Evolutionary conservation across 1,284 basidiomycete genomes (phyloP).

Genomic region (Papiliotrema fonsecae): DNA sequence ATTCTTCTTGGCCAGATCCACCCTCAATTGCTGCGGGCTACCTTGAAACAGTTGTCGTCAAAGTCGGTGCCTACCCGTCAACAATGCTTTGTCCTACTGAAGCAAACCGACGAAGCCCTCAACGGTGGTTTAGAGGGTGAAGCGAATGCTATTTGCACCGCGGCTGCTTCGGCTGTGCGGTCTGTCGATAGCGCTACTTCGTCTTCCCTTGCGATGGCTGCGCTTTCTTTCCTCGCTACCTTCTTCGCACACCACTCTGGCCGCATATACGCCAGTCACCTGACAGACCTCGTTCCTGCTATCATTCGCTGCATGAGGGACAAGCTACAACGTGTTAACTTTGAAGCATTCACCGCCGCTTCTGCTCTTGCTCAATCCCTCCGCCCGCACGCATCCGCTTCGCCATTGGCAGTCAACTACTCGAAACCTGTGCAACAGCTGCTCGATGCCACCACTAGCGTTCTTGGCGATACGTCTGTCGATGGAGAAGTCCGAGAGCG

Average conservation of each 20-base stretch:
- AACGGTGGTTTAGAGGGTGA: slow-evolving; percentile 76
- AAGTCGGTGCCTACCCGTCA: slow-evolving; percentile 82
- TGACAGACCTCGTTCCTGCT: slow-evolving; percentile 64
- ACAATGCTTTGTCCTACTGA: slow-evolving; percentile 74
- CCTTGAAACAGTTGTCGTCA: slow-evolving; percentile 76
- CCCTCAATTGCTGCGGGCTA: slow-evolving; percentile 69
- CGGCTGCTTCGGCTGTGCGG: slow-evolving; percentile 29
- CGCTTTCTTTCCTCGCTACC: slow-evolving; percentile 74
- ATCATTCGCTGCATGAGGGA: slow-evolving; percentile 64
- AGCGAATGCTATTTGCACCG: slow-evolving; percentile 53
- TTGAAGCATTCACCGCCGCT: slow-evolving; percentile 66
- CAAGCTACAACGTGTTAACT: slow-evolving; percentile 52
- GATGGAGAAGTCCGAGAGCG: slow-evolving; percentile 84
- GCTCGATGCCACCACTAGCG: slow-evolving; percentile 66
- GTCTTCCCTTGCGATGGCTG: slow-evolving; percentile 69
- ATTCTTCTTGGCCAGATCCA: slow-evolving; percentile 61
- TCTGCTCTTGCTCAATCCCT: slow-evolving; percentile 50
- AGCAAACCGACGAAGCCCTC: slow-evolving; percentile 70
- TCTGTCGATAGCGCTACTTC: slow-evolving; percentile 61
- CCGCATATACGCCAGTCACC: slow-evolving; percentile 58
- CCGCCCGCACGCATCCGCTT: slow-evolving; percentile 36
- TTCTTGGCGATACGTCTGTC: slow-evolving; percentile 73
- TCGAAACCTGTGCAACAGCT: slow-evolving; percentile 59
- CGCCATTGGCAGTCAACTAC: slow-evolving; percentile 33
- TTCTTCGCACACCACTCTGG: slow-evolving; percentile 79